These are phyloP conservation scores for Calonectria leucothoes DNA, from an alignment of 2,329 filamentous ascomycete species.

Conservation along the genomic window DNA sequence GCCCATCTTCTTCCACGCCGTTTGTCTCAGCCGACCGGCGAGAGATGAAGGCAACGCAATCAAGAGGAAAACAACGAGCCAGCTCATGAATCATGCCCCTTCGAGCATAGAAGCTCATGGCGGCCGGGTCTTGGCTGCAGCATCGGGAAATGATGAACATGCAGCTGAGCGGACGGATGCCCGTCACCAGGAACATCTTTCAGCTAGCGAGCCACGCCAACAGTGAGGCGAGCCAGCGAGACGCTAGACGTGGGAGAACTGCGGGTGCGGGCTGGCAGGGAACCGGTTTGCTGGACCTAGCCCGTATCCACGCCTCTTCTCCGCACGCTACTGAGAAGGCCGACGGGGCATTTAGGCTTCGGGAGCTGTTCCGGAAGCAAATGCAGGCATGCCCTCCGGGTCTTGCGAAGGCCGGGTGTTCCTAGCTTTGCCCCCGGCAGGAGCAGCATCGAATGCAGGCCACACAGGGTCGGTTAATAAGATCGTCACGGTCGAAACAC, in stretches of 20 bases:
- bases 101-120: neutral
- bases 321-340: neutral
- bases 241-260: neutral
- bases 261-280: neutral
- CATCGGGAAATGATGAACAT: neutral
- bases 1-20: neutral
- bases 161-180: conserved; percentile 2
- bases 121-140: neutral
- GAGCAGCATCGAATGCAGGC: neutral
- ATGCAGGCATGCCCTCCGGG: neutral
- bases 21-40: neutral
- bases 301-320: neutral
- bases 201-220: neutral
- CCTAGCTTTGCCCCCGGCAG: neutral
- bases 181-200: neutral
- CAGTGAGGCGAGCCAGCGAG: neutral
- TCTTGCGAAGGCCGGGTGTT: neutral
- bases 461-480: neutral
- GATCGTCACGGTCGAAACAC: neutral
- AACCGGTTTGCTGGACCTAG: neutral
- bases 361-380: neutral
- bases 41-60: neutral
- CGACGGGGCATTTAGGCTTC: neutral
- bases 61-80: neutral
- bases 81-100: neutral